These are phyloP conservation scores for Exophiala oligosperma DNA, from an alignment of 2,329 filamentous ascomycete genomes.

Conservation along the genomic window DNA sequence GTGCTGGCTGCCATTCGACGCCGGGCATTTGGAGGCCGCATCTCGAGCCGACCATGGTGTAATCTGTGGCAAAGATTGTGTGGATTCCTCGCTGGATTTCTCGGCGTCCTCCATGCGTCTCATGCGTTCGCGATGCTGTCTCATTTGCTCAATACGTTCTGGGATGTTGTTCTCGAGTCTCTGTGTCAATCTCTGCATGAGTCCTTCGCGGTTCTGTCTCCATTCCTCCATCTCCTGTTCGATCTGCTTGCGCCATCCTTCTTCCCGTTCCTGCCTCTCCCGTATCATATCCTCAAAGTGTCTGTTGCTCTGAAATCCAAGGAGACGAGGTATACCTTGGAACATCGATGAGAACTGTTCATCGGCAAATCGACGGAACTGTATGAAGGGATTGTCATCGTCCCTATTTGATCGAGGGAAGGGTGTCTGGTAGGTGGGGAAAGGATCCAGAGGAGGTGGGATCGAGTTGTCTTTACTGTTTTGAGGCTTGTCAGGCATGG, in stretches of 20 bases:
- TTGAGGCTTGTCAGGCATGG: conserved; percentile 31
- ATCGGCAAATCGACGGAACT: conserved; percentile 62
- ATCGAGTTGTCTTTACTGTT: conserved; percentile 10
- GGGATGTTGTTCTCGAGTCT: neutral
- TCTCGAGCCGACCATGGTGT: conserved; percentile 17
- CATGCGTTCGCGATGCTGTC: neutral
- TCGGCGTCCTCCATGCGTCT: neutral
- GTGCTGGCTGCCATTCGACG: conserved; percentile 8
- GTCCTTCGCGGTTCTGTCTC: conserved; percentile 10
- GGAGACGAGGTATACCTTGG: conserved; percentile 45
- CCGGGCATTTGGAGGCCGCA: conserved; percentile 13
- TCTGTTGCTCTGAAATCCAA: conserved; percentile 13
- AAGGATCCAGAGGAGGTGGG: conserved; percentile 30
- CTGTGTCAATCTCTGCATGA: neutral
- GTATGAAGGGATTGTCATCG: conserved; percentile 57
- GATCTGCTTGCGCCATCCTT: conserved; percentile 23
- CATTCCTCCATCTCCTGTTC: conserved; percentile 28
- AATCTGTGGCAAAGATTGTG: conserved; percentile 3
- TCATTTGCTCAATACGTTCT: neutral
- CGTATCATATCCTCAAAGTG: conserved; percentile 22
- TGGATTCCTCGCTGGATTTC: conserved; percentile 12
- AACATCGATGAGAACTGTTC: conserved; percentile 57
- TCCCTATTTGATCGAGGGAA: conserved; percentile 31
- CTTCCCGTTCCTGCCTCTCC: conserved; percentile 21
- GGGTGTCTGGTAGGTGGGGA: conserved; percentile 29